Base-by-base conservation (phyloP, 2,329 filamentous ascomycete species). In the Myriosclerotinia scirpicola region DNA sequence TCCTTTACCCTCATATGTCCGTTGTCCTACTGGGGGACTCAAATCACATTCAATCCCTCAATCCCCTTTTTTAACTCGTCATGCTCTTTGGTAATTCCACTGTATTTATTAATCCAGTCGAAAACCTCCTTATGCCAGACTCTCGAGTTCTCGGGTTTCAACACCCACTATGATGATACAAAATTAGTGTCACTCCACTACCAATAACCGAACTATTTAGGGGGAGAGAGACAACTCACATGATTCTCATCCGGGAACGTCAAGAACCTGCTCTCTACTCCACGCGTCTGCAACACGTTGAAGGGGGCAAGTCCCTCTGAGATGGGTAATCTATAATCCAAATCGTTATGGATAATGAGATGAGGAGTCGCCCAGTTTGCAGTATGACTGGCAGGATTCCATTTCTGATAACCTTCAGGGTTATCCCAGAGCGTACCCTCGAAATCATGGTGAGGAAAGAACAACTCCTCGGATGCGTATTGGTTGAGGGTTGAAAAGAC, bases 51-150 rank as follows among this genome's bases (percentile, higher is more conserved):
- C 42, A 72, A 22, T 26, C 66, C 46, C 11, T 67, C 66, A 30
- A 70, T 17, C 7, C 65, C 54, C 15, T 56, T 68, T 34, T 52
- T 58, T 53, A 73, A 56, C 9, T 69, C 66, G 26, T 72, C 69
- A 26, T 72, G 69, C 67, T 75, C 70, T 5, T 71, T 52, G n/a
- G 77, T 75, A 22, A 86, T 74, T 0, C 83, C 83, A 34, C 82
- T 82, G 71, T 85, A 87, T 74, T 87, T 84, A 73, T 88, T 89
- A 70, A 89, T 88, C 87, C 91, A 97, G 66, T 86, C 86, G 40
- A 97, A 76, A 20, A 98, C 93, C 67, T 92, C 90, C 66, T 85
- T 85, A 75, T 98, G 93, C 95, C 95, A 98, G 26, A 96, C 84
- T 22, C 97, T 80, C 4, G 88, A 90, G 77, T 98, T 98, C 79